These are phyloP conservation scores for Agrocybe praecox DNA, from an alignment of 768 basidiomycete species.

Conservation along the genomic window DNA sequence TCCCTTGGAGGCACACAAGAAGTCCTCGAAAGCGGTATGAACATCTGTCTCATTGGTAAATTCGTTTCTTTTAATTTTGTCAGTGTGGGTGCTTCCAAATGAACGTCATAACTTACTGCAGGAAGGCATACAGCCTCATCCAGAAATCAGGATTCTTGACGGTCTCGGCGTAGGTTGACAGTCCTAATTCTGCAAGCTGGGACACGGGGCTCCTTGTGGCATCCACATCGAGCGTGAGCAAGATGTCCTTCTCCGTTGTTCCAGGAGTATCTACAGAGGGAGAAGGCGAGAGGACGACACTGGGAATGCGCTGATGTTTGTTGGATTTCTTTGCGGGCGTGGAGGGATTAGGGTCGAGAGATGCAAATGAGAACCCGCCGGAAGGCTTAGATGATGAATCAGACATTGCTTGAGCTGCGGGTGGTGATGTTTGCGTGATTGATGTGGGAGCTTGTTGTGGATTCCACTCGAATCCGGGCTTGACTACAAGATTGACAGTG, in stretches of 20 bases:
- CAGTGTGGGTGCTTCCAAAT: neutral
- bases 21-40: slow-evolving; percentile 80
- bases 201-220: slow-evolving; percentile 38
- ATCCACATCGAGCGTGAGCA: slow-evolving; percentile 64
- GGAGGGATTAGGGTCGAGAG: slow-evolving; percentile 19
- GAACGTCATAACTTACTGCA: slow-evolving; percentile 46
- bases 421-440: slow-evolving; percentile 14
- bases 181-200: slow-evolving; percentile 41
- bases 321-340: slow-evolving; percentile 22
- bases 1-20: slow-evolving; percentile 80
- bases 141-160: slow-evolving; percentile 84
- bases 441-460: slow-evolving; percentile 40
- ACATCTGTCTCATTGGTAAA: slow-evolving; percentile 68
- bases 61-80: slow-evolving; percentile 47
- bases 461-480: slow-evolving; percentile 72
- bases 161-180: slow-evolving; percentile 63
- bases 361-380: slow-evolving; percentile 19
- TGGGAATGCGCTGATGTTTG: slow-evolving; percentile 70
- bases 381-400: slow-evolving; percentile 20
- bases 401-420: slow-evolving; percentile 12
- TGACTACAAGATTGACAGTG: slow-evolving; percentile 85
- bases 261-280: slow-evolving; percentile 50
- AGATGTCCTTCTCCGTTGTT: slow-evolving; percentile 58
- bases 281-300: slow-evolving; percentile 78
- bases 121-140: slow-evolving; percentile 65